Percentiles rank a stretch among this genome's conserved stretches.
Evolutionary conservation across 2,329 filamentous ascomycete genomes (phyloP).

Genomic region (Zalaria obscura): DNA sequence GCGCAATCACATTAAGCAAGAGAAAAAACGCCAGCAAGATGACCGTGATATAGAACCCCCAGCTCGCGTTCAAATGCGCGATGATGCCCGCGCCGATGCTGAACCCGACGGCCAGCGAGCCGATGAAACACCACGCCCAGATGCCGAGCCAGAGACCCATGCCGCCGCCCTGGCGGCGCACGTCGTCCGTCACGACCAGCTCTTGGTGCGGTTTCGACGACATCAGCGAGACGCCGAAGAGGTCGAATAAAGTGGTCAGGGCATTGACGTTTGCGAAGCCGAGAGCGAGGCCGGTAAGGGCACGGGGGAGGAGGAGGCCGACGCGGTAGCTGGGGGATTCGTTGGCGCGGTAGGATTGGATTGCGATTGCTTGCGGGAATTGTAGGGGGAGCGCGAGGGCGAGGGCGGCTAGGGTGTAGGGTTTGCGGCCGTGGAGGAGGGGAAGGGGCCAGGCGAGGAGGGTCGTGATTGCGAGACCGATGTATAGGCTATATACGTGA

Average conservation of each 20-base stretch:
- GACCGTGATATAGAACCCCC: constrained; percentile 65
- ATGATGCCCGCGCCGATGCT: constrained; percentile 58
- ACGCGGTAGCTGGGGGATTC: constrained; percentile 41
- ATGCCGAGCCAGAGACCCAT: constrained; percentile 68
- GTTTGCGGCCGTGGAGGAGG: constrained; percentile 61
- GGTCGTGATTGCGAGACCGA: constrained; percentile 56
- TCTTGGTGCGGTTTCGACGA: constrained; percentile 60
- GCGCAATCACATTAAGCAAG: constrained; percentile 55
- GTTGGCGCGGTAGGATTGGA: constrained; percentile 40
- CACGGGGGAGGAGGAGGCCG: constrained; percentile 48
- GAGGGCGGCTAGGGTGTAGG: constrained; percentile 58
- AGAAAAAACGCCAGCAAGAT: constrained; percentile 51
- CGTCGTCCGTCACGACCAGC: constrained; percentile 50
- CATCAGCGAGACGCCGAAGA: constrained; percentile 65
- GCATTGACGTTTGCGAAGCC: constrained; percentile 71
- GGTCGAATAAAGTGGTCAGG: constrained; percentile 54
- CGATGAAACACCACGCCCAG: constrained; percentile 66
- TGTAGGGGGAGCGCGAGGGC: constrained; percentile 57
- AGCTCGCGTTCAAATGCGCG: constrained; percentile 47
- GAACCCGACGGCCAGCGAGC: constrained; percentile 58
- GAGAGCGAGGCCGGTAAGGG: constrained; percentile 52
- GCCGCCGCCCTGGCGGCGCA: constrained; percentile 60
- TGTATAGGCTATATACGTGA: constrained; percentile 36
- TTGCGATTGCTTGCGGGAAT: constrained; percentile 59
- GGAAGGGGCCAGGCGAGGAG: constrained; percentile 62